Conservation (phyloP, 139 green algal genomes). For the Microglena sp. region DNA sequence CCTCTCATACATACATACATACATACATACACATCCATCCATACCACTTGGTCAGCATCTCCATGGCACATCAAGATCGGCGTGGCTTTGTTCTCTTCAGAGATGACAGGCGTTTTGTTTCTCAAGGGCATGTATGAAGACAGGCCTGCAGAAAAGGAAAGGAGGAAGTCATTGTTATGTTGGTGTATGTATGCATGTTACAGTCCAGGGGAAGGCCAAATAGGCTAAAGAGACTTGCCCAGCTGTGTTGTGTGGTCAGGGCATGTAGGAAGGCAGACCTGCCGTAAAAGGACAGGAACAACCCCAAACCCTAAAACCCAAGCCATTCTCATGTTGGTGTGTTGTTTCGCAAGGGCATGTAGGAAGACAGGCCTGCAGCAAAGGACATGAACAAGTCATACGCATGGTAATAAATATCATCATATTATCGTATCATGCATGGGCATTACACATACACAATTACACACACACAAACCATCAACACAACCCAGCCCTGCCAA, state of each 20-base stretch:
- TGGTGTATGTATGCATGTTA: too few species aligned
- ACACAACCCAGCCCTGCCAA: too few species aligned
- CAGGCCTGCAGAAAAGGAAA: conserved; percentile 29
- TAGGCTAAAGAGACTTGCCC: too few species aligned
- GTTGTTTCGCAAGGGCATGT: conserved; percentile 52
- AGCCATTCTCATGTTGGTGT: too few species aligned
- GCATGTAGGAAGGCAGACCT: too few species aligned
- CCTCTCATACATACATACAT: too few species aligned
- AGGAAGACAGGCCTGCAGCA: conserved; percentile 43
- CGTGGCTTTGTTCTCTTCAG: conserved; percentile 47
- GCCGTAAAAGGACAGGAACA: too few species aligned
- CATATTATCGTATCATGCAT: neutral
- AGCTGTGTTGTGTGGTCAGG: too few species aligned
- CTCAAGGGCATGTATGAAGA: conserved; percentile 55
- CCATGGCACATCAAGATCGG: conserved; percentile 64
- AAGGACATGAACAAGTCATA: neutral
- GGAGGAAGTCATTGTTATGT: neutral
- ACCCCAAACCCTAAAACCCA: too few species aligned
- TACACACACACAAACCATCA: too few species aligned
- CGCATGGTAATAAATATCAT: neutral
- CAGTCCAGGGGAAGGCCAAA: too few species aligned
- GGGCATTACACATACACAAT: neutral
- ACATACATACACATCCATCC: too few species aligned
- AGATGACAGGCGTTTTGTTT: conserved; percentile 43
- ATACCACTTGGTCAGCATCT: conserved; percentile 42